Evolutionary conservation across 345 rosid species (phyloP).

Genomic region (Xanthoceras sorbifolium): DNA sequence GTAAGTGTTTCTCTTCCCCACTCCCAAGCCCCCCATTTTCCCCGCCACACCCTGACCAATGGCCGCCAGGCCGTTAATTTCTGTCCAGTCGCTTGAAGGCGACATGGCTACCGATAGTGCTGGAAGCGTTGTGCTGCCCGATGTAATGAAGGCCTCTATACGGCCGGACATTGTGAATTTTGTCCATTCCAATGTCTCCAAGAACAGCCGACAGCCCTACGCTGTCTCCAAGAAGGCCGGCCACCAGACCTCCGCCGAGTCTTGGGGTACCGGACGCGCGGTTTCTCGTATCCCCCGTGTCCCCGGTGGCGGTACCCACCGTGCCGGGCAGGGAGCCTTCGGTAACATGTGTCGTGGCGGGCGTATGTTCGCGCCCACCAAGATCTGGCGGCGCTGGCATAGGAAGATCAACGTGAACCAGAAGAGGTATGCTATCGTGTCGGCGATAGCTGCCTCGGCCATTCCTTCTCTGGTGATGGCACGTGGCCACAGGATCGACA

Average conservation of each 20-base stretch:
- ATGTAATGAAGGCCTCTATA: conserved; percentile 77
- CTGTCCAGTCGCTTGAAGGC: conserved; percentile 68
- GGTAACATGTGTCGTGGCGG: conserved; percentile 99
- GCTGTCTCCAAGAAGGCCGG: conserved; percentile 94
- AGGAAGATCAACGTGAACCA: conserved; percentile 80
- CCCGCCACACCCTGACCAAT: conserved; percentile 22
- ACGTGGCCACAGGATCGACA: conserved; percentile 82
- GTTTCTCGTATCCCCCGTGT: conserved; percentile 99
- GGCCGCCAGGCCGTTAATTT: conserved; percentile 73
- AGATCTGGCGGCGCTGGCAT: conserved; percentile 99
- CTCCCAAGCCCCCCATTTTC: not conserved
- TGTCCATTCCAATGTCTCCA: conserved; percentile 80
- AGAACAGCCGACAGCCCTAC: conserved; percentile 90
- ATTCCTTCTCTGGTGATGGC: conserved; percentile 91
- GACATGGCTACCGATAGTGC: conserved; percentile 92
- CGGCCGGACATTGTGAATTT: conserved; percentile 79
- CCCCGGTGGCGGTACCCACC: conserved; percentile 99
- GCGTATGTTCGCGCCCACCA: conserved; percentile 98
- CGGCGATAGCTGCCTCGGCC: conserved; percentile 96
- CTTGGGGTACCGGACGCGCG: conserved; percentile 99
- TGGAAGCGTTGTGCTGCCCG: conserved; percentile 68
- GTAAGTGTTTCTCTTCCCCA: not conserved
- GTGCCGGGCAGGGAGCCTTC: conserved; percentile 98
- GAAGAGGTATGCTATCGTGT: conserved; percentile 83
- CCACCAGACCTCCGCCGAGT: conserved; percentile 98